A percentile compares a stretch with the other conserved stretches of the same genome.
These are phyloP conservation scores for Takakia lepidozioides DNA, from an alignment of 225 moss, liverwort and hornwort species.

Conservation along the genomic window DNA sequence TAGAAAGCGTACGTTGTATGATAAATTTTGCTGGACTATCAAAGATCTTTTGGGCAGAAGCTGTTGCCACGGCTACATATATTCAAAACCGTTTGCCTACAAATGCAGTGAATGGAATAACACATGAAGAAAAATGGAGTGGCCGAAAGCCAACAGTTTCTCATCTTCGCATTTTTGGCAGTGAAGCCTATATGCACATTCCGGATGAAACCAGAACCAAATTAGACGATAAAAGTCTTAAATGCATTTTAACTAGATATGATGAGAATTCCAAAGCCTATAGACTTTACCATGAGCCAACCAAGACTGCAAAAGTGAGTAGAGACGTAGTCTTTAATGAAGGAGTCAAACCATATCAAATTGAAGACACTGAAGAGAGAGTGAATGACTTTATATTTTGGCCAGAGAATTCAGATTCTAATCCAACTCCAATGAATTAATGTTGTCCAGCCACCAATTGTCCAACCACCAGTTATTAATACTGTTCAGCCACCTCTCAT, in stretches of 20 bases:
- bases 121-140: slow-evolving; percentile 1
- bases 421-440: too few relatives aligned
- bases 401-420: too few relatives aligned
- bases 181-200: not conserved
- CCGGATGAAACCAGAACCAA: not conserved
- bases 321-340: not conserved
- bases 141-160: not conserved
- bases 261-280: not conserved
- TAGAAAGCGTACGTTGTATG: slow-evolving; percentile 1
- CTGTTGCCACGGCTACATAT: not conserved
- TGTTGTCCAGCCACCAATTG: too few relatives aligned
- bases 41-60: not conserved
- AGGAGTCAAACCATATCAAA: not conserved
- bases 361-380: too few relatives aligned
- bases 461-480: too few relatives aligned
- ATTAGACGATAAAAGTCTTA: not conserved
- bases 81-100: slow-evolving; percentile 2
- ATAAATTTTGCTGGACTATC: not conserved
- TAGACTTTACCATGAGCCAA: not conserved
- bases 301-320: not conserved
- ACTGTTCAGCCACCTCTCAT: too few relatives aligned
- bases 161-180: slow-evolving; percentile 3
- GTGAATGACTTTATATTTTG: too few relatives aligned
- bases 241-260: slow-evolving; percentile 1
- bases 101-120: not conserved